Evolutionary conservation across 2,329 filamentous ascomycete genomes (phyloP).

Genomic region (Pseudogymnoascus verrucosus): DNA sequence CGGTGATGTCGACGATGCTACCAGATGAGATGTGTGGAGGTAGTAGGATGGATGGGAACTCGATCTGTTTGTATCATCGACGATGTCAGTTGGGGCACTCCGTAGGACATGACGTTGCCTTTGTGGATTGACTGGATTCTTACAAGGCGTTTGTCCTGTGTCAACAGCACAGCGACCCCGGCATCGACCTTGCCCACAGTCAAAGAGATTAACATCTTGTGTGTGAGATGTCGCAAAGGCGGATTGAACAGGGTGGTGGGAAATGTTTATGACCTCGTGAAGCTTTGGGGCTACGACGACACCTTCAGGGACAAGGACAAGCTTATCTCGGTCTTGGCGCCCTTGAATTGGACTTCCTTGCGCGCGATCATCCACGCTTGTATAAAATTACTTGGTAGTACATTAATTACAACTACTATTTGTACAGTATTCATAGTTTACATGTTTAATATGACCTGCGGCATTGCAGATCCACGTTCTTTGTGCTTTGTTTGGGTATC

Average conservation of each 20-base stretch:
- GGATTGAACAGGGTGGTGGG: background rate
- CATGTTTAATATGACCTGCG: conserved; percentile 3
- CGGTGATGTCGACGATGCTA: conserved; percentile 96
- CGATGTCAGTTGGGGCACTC: conserved; percentile 17
- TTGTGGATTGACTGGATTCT: conserved; percentile 25
- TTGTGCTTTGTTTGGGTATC: conserved; percentile 7
- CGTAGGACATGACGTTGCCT: background rate
- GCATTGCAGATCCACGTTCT: conserved; percentile 7
- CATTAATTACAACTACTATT: background rate
- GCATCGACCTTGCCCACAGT: conserved; percentile 99
- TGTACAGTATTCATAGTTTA: background rate
- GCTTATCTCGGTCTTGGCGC: conserved; percentile 7
- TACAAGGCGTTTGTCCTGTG: conserved; percentile 93
- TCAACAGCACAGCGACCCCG: conserved; percentile 92
- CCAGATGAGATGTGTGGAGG: conserved; percentile 92
- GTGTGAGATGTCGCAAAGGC: conserved; percentile 8
- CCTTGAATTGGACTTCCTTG: conserved; percentile 1
- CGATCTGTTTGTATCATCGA: conserved; percentile 56
- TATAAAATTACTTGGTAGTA: background rate
- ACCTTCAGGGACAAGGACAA: conserved; percentile 3
- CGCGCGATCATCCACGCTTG: background rate
- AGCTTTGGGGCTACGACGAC: background rate
- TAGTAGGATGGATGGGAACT: conserved; percentile 95
- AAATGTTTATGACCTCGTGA: background rate
- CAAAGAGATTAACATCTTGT: conserved; percentile 85